phyloP scores from a whole-genome alignment of 2,329 filamentous ascomycete species.

The Fusarium sp. region DNA sequence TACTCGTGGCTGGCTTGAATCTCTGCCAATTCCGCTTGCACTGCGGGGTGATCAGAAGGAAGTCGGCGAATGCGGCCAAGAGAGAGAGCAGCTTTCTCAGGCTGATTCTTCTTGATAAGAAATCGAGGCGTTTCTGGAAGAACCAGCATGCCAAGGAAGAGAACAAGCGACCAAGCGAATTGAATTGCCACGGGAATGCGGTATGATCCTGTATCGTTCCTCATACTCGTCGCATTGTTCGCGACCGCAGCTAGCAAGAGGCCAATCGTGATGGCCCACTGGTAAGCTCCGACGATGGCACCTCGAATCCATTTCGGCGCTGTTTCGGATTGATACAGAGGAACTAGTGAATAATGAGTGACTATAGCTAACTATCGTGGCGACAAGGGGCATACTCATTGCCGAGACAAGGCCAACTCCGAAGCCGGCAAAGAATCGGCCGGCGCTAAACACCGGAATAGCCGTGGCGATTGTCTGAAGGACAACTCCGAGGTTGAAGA shows the following conservation, averaged over 20 bases:
- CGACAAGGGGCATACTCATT: conserved; percentile 49
- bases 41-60: conserved; percentile 75
- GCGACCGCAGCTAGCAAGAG: conserved; percentile 28
- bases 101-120: conserved; percentile 81
- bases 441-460: conserved; percentile 71
- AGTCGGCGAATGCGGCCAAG: conserved; percentile 80
- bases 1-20: conserved; percentile 43
- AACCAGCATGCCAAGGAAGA: conserved; percentile 65
- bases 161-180: conserved; percentile 82
- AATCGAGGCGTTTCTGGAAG: conserved; percentile 89
- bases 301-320: conserved; percentile 30
- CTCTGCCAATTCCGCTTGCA: conserved; percentile 82
- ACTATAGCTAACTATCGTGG: fast-evolving
- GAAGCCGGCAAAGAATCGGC: conserved; percentile 75
- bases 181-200: conserved; percentile 62
- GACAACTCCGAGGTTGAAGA: conserved; percentile 73
- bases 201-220: conserved; percentile 7
- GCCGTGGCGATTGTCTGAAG: conserved; percentile 69
- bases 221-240: conserved; percentile 26
- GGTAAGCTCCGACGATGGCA: conserved; percentile 31
- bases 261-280: conserved; percentile 36
- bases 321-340: not conserved
- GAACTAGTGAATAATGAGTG: not conserved
- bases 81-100: conserved; percentile 70
- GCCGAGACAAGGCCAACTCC: conserved; percentile 77